phyloP scores from a whole-genome alignment of 1,139 yeast genomes.

The Blastobotrys apis region DNA sequence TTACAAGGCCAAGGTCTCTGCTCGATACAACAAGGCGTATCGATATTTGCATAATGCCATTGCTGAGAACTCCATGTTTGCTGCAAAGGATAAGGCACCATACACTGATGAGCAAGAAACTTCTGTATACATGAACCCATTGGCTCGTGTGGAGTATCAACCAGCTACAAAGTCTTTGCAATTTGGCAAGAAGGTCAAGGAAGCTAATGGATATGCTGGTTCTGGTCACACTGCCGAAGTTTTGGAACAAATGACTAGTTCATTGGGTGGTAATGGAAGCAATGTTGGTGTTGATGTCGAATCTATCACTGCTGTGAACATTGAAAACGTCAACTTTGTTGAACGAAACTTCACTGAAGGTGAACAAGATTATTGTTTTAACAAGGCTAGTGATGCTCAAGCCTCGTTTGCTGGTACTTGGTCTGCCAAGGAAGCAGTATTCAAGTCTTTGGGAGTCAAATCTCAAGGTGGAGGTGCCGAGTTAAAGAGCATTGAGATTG shows the following conservation, averaged over 20 bases:
- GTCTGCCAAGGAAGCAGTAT: conserved; percentile 99
- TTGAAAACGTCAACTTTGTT: conserved; percentile 81
- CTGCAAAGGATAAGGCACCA: conserved; percentile 91
- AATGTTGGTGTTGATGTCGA: conserved; percentile 98
- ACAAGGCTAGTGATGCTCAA: conserved; percentile 68
- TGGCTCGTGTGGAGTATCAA: conserved; percentile 66
- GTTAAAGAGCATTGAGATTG: conserved; percentile 82
- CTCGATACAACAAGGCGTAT: conserved; percentile 87
- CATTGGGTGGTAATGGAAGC: conserved; percentile 47
- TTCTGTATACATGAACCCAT: conserved; percentile 90
- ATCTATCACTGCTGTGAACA: conserved; percentile 71
- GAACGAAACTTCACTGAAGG: conserved; percentile 83
- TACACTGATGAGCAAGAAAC: conserved; percentile 83
- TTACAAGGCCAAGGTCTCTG: conserved; percentile 65
- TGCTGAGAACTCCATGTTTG: conserved; percentile 85
- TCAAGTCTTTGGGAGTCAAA: conserved; percentile 86
- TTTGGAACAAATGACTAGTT: conserved; percentile 34
- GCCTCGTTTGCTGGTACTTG: conserved; percentile 97
- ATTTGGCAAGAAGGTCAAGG: conserved; percentile 41
- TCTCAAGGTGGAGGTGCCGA: conserved; percentile 96
- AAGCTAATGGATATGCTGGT: conserved; percentile 28
- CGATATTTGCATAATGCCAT: conserved; percentile 95
- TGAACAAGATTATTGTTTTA: conserved; percentile 74
- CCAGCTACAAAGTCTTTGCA: conserved; percentile 48
- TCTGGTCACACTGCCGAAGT: conserved; percentile 41